These are phyloP conservation scores for Oryza coarctata DNA, from an alignment of 176 grass and related monocot species.

Conservation along the genomic window DNA sequence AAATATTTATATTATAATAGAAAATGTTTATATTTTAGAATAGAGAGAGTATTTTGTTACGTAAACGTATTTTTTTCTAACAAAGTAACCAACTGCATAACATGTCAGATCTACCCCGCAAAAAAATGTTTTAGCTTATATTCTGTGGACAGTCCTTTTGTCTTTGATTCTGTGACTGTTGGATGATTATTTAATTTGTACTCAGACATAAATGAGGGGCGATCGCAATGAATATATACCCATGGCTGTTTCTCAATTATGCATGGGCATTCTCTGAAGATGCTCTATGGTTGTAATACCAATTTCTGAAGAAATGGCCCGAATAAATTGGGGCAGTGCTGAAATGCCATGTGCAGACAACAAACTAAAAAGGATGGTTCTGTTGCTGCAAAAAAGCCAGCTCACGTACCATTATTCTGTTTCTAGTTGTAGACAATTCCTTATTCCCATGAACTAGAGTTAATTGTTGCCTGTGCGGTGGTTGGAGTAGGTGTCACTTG, in stretches of 20 bases:
- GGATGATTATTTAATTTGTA: background rate
- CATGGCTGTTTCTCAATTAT: background rate
- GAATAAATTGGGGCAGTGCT: background rate
- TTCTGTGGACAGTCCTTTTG: background rate
- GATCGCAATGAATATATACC: background rate
- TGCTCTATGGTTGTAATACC: background rate
- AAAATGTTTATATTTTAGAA: too few relatives aligned
- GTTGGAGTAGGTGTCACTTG: conserved; percentile 2
- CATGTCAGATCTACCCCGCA: too few relatives aligned
- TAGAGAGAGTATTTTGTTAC: too few relatives aligned
- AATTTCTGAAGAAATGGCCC: background rate
- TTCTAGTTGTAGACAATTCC: background rate
- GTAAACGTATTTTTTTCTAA: too few relatives aligned
- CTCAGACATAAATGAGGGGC: background rate
- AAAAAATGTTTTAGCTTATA: too few relatives aligned
- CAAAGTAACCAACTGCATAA: too few relatives aligned
- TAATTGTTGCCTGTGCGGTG: conserved; percentile 1
- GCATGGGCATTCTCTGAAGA: background rate
- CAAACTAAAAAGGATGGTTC: background rate
- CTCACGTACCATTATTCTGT: background rate
- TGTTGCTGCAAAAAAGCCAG: background rate
- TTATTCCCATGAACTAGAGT: background rate
- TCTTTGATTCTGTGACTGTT: background rate
- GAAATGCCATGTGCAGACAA: background rate
- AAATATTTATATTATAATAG: too few relatives aligned